These are phyloP conservation scores for Camelina sativa DNA, from an alignment of 345 rosid species.

Conservation along the genomic window DNA sequence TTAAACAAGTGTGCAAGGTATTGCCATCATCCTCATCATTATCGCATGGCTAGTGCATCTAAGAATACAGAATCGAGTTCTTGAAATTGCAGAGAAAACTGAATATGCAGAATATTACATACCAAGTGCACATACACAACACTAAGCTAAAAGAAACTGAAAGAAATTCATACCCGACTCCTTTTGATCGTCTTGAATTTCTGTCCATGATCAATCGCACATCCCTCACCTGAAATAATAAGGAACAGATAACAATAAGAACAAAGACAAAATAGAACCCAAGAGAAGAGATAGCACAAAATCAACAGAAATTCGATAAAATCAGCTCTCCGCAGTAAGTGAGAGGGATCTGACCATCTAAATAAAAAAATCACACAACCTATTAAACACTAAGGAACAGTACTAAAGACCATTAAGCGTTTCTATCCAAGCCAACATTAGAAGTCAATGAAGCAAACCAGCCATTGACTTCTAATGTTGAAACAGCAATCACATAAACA, in stretches of 20 bases:
- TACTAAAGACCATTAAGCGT: neutral
- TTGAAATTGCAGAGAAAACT: constrained; percentile 52
- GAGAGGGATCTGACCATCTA: neutral
- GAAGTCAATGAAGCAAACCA: constrained; percentile 4
- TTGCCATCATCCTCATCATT: constrained; percentile 96
- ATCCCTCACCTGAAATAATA: constrained; percentile 81
- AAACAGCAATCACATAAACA: neutral
- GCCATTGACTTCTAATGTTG: no score
- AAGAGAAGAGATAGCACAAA: constrained; percentile 10
- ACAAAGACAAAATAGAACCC: constrained; percentile 6
- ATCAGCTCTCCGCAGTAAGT: constrained; percentile 9
- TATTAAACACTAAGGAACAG: no score
- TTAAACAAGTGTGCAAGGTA: constrained; percentile 94
- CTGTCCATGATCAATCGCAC: constrained; percentile 98
- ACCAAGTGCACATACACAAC: constrained; percentile 49
- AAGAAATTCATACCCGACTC: constrained; percentile 85
- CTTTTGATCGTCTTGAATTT: constrained; percentile 92
- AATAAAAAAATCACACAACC: neutral
- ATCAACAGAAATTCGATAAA: neutral
- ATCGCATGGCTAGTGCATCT: constrained; percentile 97
- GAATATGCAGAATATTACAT: constrained; percentile 53
- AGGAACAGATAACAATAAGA: constrained; percentile 22
- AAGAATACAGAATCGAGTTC: constrained; percentile 88
- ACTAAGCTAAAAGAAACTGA: constrained; percentile 24
- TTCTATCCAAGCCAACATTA: neutral